phyloP scores from a whole-genome alignment of 345 rosid species.

The Rhodamnia rubescens region DNA sequence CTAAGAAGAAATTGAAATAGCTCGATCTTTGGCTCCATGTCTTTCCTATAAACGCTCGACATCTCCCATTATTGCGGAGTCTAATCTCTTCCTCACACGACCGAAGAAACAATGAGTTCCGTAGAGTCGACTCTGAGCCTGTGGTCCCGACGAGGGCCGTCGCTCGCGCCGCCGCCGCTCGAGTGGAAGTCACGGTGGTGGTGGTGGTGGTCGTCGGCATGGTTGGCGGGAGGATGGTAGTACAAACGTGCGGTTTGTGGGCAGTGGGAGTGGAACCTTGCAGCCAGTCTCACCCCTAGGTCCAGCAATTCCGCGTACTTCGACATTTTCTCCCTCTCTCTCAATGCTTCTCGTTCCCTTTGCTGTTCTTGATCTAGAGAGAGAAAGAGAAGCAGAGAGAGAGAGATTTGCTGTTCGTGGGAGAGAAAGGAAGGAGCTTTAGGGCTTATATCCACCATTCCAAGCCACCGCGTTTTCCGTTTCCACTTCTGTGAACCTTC shows the following conservation, averaged over 20 bases:
- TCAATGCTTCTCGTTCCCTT: not conserved
- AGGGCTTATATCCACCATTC: not conserved
- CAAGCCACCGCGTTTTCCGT: not conserved
- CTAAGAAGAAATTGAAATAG: not conserved
- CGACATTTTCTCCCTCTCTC: constrained; percentile 13
- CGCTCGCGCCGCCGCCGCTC: not conserved
- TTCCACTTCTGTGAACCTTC: not conserved
- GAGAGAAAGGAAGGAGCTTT: not conserved
- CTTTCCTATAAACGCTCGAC: not conserved
- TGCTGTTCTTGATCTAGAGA: not conserved
- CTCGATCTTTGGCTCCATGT: not conserved
- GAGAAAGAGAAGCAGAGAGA: not conserved
- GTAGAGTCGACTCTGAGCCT: not conserved
- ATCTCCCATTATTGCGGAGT: not conserved
- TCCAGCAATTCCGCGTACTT: constrained; percentile 40
- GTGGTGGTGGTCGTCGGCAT: constrained; percentile 1
- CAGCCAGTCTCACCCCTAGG: constrained; percentile 30
- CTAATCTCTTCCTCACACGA: not conserved
- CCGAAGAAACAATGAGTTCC: not conserved
- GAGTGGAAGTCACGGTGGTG: not conserved
- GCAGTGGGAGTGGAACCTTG: constrained; percentile 52
- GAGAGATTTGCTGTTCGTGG: not conserved
- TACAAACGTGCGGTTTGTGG: constrained; percentile 52
- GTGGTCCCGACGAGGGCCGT: not conserved
- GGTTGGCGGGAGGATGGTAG: constrained; percentile 43